Conservation (phyloP, 1,284 basidiomycete genomes). For the Marasmius oreades region DNA sequence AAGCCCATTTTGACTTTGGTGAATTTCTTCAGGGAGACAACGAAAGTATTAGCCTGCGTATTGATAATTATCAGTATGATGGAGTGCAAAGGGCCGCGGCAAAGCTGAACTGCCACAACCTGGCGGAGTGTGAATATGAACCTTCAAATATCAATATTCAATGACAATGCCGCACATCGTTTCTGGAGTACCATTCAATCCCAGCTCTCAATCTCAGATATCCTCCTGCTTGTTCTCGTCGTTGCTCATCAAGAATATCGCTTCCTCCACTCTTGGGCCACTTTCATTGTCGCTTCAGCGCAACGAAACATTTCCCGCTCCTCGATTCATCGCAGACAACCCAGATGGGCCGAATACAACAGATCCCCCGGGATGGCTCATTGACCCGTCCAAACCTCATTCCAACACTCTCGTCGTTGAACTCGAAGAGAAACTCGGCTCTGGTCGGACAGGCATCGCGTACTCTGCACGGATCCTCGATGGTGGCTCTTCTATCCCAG, state of each 20-base stretch:
- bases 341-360: neutral
- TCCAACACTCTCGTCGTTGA: neutral
- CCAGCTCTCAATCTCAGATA: too few species aligned
- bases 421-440: neutral
- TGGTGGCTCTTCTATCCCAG: neutral
- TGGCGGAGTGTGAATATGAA: too few species aligned
- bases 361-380: neutral
- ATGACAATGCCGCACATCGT: too few species aligned
- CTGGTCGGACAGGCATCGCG: neutral
- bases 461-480: constrained; percentile 1
- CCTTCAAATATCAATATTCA: too few species aligned
- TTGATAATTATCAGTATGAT: too few species aligned
- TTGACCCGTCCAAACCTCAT: neutral
- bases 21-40: constrained; percentile 30
- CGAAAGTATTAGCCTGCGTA: constrained; percentile 45
- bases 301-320: neutral
- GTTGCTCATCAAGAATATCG: neutral
- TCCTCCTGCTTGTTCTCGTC: constrained; percentile 1
- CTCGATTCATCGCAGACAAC: neutral
- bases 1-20: constrained; percentile 45
- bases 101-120: too few species aligned
- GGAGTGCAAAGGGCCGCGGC: too few species aligned
- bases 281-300: neutral
- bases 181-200: too few species aligned
- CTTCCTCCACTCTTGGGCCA: neutral